phyloP scores from a whole-genome alignment of 176 grass and related monocot genomes.

The Triticum monococcum region DNA sequence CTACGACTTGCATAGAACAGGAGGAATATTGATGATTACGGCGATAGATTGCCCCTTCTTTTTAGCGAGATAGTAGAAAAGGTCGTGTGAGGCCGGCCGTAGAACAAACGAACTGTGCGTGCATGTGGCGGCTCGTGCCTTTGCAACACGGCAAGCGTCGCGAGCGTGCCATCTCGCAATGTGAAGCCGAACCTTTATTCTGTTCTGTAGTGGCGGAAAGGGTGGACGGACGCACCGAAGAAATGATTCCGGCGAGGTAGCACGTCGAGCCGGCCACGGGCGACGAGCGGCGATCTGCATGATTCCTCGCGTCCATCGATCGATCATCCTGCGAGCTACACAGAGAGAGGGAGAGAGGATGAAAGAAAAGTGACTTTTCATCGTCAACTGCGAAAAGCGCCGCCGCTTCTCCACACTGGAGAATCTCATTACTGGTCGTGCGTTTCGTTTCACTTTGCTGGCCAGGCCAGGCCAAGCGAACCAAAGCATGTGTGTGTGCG shows the following conservation, averaged over 20 bases:
- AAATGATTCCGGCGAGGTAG: neutral
- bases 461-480: neutral
- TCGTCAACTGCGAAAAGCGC: conserved; percentile 20
- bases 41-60: conserved; percentile 19
- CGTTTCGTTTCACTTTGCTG: neutral
- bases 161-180: neutral
- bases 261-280: neutral
- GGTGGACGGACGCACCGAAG: neutral
- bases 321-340: neutral
- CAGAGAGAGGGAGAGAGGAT: neutral
- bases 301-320: conserved; percentile 33
- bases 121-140: neutral
- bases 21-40: conserved; percentile 47
- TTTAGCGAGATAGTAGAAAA: neutral
- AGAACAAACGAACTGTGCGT: neutral
- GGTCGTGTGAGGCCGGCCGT: neutral
- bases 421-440: conserved; percentile 40
- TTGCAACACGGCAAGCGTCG: neutral
- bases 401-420: neutral
- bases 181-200: neutral
- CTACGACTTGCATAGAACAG: neutral
- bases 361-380: conserved; percentile 41
- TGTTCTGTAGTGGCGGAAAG: neutral
- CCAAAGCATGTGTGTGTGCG: neutral
- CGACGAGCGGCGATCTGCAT: conserved; percentile 18